Percentiles rank a stretch among this genome's conserved stretches.
These are phyloP conservation scores for Salix koriyanagi DNA, from an alignment of 345 rosid genomes.

Conservation along the genomic window DNA sequence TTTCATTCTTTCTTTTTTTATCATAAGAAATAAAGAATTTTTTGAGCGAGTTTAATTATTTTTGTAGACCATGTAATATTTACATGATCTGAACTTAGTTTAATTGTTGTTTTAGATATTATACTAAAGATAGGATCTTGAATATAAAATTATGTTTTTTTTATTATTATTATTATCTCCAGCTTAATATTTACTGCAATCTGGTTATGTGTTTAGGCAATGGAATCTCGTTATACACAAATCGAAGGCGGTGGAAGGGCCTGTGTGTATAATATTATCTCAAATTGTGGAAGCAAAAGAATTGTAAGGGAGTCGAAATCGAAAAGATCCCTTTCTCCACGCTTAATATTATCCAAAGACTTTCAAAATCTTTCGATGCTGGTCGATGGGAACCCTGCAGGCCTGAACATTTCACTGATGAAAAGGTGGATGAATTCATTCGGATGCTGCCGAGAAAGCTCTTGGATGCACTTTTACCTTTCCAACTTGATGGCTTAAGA, in stretches of 20 bases:
- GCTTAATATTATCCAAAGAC: conserved; percentile 61
- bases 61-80: too few species aligned
- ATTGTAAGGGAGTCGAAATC: conserved; percentile 45
- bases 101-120: too few species aligned
- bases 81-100: too few species aligned
- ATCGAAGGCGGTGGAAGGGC: conserved; percentile 68
- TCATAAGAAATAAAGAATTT: too few species aligned
- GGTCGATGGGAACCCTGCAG: conserved; percentile 74
- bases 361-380: conserved; percentile 44
- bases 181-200: neutral
- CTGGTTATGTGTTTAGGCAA: conserved; percentile 38
- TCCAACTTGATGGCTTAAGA: conserved; percentile 76
- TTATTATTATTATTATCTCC: neutral
- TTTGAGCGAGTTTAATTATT: too few species aligned
- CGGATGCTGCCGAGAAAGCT: conserved; percentile 56
- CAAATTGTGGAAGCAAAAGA: too few species aligned
- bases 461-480: conserved; percentile 63
- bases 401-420: conserved; percentile 71
- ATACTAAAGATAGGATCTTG: too few species aligned
- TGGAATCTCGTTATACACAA: conserved; percentile 73
- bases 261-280: conserved; percentile 71
- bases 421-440: conserved; percentile 55
- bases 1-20: neutral
- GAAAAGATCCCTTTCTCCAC: conserved; percentile 81
- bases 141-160: neutral